A percentile compares a stretch with the other conserved stretches of the same genome.
Conservation (phyloP, 176 grass and related monocot species). For the barley (Hordeum vulgare) region DNA sequence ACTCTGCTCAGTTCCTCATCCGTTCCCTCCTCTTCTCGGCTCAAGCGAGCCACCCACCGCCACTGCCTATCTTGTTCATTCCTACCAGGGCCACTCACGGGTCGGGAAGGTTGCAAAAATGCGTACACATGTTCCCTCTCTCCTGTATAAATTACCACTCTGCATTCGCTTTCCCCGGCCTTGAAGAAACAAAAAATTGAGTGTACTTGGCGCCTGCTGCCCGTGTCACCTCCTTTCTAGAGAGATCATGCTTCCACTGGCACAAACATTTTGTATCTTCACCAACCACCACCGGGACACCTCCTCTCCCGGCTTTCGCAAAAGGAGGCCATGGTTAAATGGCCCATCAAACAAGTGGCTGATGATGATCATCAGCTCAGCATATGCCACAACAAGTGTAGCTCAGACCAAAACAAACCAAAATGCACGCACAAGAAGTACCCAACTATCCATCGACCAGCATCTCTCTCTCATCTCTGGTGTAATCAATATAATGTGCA, state of each 20-base stretch:
- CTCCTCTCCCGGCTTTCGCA: background rate
- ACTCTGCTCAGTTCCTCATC: too few relatives aligned
- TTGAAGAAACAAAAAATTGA: background rate
- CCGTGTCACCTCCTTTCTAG: constrained; percentile 10
- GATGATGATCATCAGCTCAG: background rate
- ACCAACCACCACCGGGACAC: constrained; percentile 15
- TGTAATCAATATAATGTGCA: constrained; percentile 14
- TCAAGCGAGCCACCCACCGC: background rate
- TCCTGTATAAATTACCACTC: too few relatives aligned
- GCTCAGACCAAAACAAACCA: background rate
- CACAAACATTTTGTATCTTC: background rate
- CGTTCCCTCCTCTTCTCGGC: background rate
- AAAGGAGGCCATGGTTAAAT: background rate
- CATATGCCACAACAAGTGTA: background rate
- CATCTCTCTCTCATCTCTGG: constrained; percentile 28
- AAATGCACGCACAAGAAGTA: background rate
- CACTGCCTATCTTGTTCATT: background rate
- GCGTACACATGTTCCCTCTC: too few relatives aligned
- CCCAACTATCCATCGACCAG: background rate
- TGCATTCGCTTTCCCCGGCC: background rate
- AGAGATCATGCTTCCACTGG: constrained; percentile 24
- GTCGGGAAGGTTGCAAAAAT: too few relatives aligned
- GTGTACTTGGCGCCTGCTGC: background rate
- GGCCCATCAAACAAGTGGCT: background rate
- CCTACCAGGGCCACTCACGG: background rate